Conservation (phyloP, 1,139 yeast genomes). For the Petasospora fabianii region DNA sequence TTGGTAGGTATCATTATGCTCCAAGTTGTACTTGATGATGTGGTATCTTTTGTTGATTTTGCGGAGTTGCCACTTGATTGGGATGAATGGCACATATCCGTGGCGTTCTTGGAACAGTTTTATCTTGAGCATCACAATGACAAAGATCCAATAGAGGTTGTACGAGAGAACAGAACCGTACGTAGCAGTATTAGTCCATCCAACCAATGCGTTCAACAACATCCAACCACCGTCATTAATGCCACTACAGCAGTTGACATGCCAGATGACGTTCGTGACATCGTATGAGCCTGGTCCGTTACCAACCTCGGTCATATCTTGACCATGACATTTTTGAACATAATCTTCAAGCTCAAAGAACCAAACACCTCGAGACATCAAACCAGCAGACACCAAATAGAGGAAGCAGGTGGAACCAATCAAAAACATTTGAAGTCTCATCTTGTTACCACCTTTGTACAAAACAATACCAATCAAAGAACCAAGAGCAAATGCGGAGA, state of each 20-base stretch:
- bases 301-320: slow-evolving; percentile 87
- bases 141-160: slow-evolving; percentile 67
- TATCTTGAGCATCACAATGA: slow-evolving; percentile 49
- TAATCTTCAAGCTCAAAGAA: slow-evolving; percentile 71
- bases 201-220: slow-evolving; percentile 84
- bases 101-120: slow-evolving; percentile 58
- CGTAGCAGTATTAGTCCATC: slow-evolving; percentile 96
- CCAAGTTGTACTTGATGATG: slow-evolving; percentile 28
- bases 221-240: slow-evolving; percentile 91
- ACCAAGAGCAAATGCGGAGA: slow-evolving; percentile 69
- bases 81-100: slow-evolving; percentile 59
- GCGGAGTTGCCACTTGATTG: slow-evolving; percentile 56
- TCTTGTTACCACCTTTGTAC: slow-evolving; percentile 73
- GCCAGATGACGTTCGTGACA: slow-evolving; percentile 79
- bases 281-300: slow-evolving; percentile 95
- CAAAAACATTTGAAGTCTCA: slow-evolving; percentile 78
- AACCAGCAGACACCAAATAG: slow-evolving; percentile 84
- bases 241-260: slow-evolving; percentile 95
- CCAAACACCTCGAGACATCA: slow-evolving; percentile 90
- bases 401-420: slow-evolving; percentile 81
- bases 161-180: slow-evolving; percentile 86
- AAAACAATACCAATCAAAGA: slow-evolving; percentile 58
- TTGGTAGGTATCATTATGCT: slow-evolving; percentile 26
- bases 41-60: slow-evolving; percentile 47
- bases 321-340: slow-evolving; percentile 67